Evolutionary conservation across 306 rosid species (phyloP).

Genomic region (Sophora flavescens): DNA sequence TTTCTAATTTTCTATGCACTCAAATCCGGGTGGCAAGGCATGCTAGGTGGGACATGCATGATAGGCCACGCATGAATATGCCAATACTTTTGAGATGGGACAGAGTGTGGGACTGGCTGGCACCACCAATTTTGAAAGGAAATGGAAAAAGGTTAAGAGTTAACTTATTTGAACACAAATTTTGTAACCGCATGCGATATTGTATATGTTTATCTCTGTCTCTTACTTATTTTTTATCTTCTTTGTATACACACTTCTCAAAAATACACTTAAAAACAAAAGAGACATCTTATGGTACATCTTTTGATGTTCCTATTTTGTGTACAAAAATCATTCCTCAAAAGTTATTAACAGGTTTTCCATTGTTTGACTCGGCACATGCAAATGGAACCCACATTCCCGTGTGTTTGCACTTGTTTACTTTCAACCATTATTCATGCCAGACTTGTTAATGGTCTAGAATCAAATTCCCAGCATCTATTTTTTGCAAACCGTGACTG

Average conservation of each 20-base stretch:
- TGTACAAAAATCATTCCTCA: no score
- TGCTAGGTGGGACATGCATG: not conserved
- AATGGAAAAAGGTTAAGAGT: not conserved
- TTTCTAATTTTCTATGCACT: not conserved
- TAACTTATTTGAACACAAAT: no score
- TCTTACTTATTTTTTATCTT: no score
- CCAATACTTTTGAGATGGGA: conserved; percentile 22
- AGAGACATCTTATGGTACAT: no score
- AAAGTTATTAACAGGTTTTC: not conserved
- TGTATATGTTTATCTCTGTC: no score
- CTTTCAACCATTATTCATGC: not conserved
- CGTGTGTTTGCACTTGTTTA: not conserved
- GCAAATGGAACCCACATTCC: conserved; percentile 33
- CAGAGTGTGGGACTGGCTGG: not conserved
- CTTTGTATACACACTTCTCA: no score
- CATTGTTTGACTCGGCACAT: conserved; percentile 5
- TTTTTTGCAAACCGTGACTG: not conserved
- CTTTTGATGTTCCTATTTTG: no score
- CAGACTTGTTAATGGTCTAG: not conserved
- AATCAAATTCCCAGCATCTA: conserved; percentile 38
- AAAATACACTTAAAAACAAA: no score
- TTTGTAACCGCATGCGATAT: no score
- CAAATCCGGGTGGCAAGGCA: conserved; percentile 4
- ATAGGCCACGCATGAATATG: conserved; percentile 1
- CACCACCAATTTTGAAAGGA: conserved; percentile 30